Conservation (phyloP, 306 rosid genomes). For the Urtica urens region DNA sequence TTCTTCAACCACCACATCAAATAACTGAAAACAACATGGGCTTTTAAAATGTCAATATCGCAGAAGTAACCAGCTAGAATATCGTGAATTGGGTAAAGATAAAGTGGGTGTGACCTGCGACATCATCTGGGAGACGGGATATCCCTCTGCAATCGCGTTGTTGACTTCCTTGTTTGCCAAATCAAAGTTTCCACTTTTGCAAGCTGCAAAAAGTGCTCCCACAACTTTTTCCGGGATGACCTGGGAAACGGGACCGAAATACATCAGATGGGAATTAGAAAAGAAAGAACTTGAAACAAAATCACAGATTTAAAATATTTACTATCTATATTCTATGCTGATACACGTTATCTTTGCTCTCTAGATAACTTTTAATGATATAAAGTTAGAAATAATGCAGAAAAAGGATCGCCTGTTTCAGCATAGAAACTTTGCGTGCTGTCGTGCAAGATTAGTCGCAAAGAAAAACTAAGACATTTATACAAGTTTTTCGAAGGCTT, state of each 20-base stretch:
- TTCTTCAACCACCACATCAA: constrained; percentile 59
- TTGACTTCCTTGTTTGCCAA: constrained; percentile 79
- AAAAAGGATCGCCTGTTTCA: too few species aligned
- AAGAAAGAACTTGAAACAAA: neutral
- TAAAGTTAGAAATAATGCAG: too few species aligned
- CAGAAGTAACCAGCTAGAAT: constrained; percentile 1
- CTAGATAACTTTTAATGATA: too few species aligned
- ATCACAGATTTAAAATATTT: too few species aligned
- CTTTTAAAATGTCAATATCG: constrained; percentile 5
- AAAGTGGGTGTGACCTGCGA: constrained; percentile 45
- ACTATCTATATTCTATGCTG: too few species aligned
- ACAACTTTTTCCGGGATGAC: constrained; percentile 57
- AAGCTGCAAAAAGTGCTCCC: constrained; percentile 44
- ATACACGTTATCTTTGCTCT: too few species aligned
- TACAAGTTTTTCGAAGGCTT: too few species aligned
- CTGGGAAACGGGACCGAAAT: constrained; percentile 27
- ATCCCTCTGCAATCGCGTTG: constrained; percentile 83
- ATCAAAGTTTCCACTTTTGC: constrained; percentile 83
- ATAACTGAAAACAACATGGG: constrained; percentile 34
- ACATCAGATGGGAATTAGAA: neutral
- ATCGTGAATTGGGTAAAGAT: constrained; percentile 3
- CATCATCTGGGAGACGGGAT: constrained; percentile 84
- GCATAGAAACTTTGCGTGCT: too few species aligned
- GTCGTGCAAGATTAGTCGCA: too few species aligned
- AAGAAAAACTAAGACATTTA: too few species aligned